A percentile compares a stretch with the other conserved stretches of the same genome.
These are phyloP conservation scores for Gymnopus androsaceus DNA, from an alignment of 1,284 basidiomycete genomes.

Conservation along the genomic window DNA sequence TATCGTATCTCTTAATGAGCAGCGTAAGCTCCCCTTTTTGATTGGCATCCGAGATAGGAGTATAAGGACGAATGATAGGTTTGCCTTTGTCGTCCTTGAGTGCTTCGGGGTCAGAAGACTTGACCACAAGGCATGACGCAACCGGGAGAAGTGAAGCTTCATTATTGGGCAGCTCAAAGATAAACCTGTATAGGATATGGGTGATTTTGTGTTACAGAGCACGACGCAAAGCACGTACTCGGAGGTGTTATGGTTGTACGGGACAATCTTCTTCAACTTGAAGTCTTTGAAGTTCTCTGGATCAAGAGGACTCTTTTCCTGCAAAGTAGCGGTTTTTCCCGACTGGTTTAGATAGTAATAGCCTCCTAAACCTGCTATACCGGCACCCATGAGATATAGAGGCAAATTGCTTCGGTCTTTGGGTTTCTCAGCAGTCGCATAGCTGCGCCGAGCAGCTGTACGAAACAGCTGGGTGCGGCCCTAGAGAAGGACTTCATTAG, in stretches of 20 bases:
- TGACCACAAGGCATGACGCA: conserved; percentile 69
- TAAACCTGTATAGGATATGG: conserved; percentile 56
- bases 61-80: conserved; percentile 87
- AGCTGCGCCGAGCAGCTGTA: conserved; percentile 27
- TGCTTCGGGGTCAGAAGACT: conserved; percentile 58
- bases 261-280: conserved; percentile 80
- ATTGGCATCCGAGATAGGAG: conserved; percentile 77
- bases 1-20: conserved; percentile 86
- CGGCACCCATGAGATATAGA: conserved; percentile 50
- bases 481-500: conserved; percentile 3
- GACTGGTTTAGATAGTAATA: conserved; percentile 50
- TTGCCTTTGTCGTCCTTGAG: conserved; percentile 83
- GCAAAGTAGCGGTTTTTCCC: conserved; percentile 36
- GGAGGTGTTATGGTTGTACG: conserved; percentile 92
- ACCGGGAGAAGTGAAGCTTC: conserved; percentile 80
- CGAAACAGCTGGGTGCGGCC: conserved; percentile 13
- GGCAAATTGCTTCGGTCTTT: conserved; percentile 53
- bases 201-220: too few species aligned
- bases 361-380: conserved; percentile 48
- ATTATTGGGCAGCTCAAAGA: conserved; percentile 85
- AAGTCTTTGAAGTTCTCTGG: conserved; percentile 77
- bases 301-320: conserved; percentile 69
- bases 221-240: conserved; percentile 44
- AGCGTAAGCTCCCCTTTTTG: conserved; percentile 76
- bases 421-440: conserved; percentile 47